A percentile compares a stretch with the other conserved stretches of the same genome.
Evolutionary conservation across 176 grass and related monocot species (phyloP).

Genomic region (Calamus simplicifolius): DNA sequence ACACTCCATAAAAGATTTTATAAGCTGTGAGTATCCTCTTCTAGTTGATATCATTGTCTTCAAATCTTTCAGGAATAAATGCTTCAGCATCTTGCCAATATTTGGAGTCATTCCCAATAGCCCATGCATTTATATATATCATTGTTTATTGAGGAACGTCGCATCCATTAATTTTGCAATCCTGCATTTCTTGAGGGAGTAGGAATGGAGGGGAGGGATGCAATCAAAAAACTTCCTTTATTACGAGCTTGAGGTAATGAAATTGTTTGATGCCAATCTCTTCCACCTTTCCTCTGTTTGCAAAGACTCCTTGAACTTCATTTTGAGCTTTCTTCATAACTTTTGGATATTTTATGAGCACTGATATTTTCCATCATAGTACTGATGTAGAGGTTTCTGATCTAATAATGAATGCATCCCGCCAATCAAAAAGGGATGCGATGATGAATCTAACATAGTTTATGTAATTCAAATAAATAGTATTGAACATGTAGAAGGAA

Average conservation of each 20-base stretch:
- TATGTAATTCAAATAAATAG: too few relatives aligned
- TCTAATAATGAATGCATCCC: slow-evolving; percentile 21
- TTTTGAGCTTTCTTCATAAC: slow-evolving; percentile 21
- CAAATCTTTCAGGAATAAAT: slow-evolving; percentile 16
- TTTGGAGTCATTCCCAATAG: slow-evolving; percentile 23
- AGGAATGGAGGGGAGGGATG: slow-evolving; percentile 15
- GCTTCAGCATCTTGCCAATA: slow-evolving; percentile 23
- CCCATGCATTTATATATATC: slow-evolving; percentile 30
- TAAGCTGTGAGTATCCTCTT: background rate
- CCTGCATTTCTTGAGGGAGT: background rate
- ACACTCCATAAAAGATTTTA: too few relatives aligned
- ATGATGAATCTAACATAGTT: too few relatives aligned
- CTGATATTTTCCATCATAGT: too few relatives aligned
- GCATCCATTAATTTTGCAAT: slow-evolving; percentile 14
- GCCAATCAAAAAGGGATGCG: background rate
- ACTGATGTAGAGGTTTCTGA: slow-evolving; percentile 4
- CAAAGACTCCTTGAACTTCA: slow-evolving; percentile 16
- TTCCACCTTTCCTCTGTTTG: background rate
- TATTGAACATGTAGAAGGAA: too few relatives aligned
- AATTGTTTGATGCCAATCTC: slow-evolving; percentile 11
- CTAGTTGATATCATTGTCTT: slow-evolving; percentile 12
- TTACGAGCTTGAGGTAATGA: slow-evolving; percentile 15
- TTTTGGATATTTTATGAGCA: slow-evolving; percentile 19
- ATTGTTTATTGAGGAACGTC: slow-evolving; percentile 17
- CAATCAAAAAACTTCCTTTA: slow-evolving; percentile 18